Conservation (phyloP, 129 eudicot species). For the Centella asiatica region DNA sequence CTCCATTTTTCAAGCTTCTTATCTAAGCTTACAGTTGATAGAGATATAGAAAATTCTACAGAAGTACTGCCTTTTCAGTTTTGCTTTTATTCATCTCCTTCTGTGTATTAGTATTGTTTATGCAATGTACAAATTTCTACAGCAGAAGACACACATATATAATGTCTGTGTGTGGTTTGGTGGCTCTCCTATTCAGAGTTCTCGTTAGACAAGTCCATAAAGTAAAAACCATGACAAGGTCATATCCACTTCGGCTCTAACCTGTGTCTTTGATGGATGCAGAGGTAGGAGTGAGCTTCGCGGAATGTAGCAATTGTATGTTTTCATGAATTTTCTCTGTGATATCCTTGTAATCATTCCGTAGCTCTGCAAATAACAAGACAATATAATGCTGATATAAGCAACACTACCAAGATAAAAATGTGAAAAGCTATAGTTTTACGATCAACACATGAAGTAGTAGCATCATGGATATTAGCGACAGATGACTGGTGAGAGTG, state of each 20-base stretch:
- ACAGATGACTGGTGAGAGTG: no score
- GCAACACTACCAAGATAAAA: neutral
- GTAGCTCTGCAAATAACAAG: slow-evolving; percentile 42
- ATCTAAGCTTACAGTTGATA: neutral
- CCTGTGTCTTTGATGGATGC: slow-evolving; percentile 37
- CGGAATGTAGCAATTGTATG: slow-evolving; percentile 68
- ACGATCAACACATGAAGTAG: neutral
- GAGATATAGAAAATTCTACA: neutral
- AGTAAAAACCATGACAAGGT: neutral
- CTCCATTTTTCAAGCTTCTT: neutral
- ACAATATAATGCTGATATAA: neutral
- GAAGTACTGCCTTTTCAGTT: no score
- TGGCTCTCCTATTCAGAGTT: neutral
- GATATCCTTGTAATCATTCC: slow-evolving; percentile 67
- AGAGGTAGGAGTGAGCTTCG: slow-evolving; percentile 38
- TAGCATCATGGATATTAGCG: neutral
- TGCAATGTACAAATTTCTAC: neutral
- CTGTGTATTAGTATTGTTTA: neutral
- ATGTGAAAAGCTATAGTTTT: neutral
- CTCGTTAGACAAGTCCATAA: no score
- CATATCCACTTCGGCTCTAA: slow-evolving; percentile 11
- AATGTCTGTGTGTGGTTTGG: neutral
- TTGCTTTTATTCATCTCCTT: neutral
- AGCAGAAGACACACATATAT: neutral
- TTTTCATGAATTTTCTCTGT: slow-evolving; percentile 69